Base-by-base conservation (phyloP, 169 alveolate species). In the Perkinsus chesapeaki region DNA sequence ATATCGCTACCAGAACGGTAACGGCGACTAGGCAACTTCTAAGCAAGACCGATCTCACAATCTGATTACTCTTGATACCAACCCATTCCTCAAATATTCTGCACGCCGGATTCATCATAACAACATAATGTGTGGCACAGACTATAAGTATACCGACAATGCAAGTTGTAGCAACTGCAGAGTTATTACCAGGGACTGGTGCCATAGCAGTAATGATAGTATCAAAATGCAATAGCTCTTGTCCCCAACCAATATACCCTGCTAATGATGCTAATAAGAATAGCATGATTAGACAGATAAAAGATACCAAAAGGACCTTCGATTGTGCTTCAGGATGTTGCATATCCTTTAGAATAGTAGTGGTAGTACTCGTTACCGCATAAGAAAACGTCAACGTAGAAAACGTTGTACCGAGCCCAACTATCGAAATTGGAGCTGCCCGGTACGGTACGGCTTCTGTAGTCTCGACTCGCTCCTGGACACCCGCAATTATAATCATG, bases 11-110 rank as follows among this genome's bases (percentile, higher is more conserved):
- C 82, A 60, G 82, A 34, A 60, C 82, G 27, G 82, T 60, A 60
- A 60, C 82, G 27, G 82, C 82, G 27, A 60, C 82, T 20, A 60
- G 82, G 23, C 82, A 60, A 34, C 82, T 60, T 60, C 82, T 60
- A 27, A 60, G 27, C 82, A 60, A 60, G 3, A 1, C 3, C 36
- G 82, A 60, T 34, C 82, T 60, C 12, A 60, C 12, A 60, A 60
- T 60, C 82, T 60, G 82, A 60, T 60, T 60, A 60, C 82, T 60
- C 82, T 60, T 60, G 82, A 60, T 60, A 60, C 82, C 82, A 60
- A 60, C 82, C 82, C 82, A 60, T 16, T 60, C 82, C 82, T 60
- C 82, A 34, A 60, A 60, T 1, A 60, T 60, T 5, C 82, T 27
- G 27, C 82, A 60, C 3, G 82, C 12, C 3, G 82, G 82, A 23